Evolutionary conservation across 2,329 filamentous ascomycete genomes (phyloP), one percentile per base, ranked within the genome.

Genomic region (Gnomoniopsis sp.): DNA sequence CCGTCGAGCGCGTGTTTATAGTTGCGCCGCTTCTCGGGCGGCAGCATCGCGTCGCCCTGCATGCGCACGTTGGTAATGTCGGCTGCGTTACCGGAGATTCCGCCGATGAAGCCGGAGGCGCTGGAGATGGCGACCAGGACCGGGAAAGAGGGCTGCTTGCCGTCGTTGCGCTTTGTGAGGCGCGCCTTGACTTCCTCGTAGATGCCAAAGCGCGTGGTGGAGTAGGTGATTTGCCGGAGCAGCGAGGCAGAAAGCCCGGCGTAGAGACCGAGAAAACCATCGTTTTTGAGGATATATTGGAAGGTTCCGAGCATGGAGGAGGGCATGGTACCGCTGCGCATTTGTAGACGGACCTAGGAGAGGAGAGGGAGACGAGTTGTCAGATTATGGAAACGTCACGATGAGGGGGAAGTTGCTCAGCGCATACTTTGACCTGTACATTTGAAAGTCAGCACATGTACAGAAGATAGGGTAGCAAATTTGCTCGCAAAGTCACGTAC

Each of bases 1-100:
- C 95, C 95, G 70, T 98, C 88, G 50, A 97, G 73, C 3, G 93
- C 95, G 72, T 98, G 84, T 63, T 86, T 88, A 77, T 99, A 99
- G 74, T 96, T 95, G 58, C 93, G 85, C 50, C 91, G 86, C 69
- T 96, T 79, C 6, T 82, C 81, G 1, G 76, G 68, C 0, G 92
- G 89, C 1, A 97, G 84, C 0, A 91, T 86, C 2, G 90, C 88
- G 69, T 88, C 95, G 75, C 96, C 91, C 77, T 99, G 95, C 95
- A 99, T 99, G 65, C 95, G 91, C 52, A 99, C 95, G 75, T 99
- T 99, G 69, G 97, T 81, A 36, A 99, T 92, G 72, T 99, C 95
- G 64, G 93, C 93, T 2, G 93, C 92, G 76, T 98, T 99, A 64
- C 95, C 95, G 6, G 88, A 90, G 49, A 98, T 77, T 52, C 95